Evolutionary conservation across 768 basidiomycete genomes (phyloP), one percentile per base, ranked within the genome.

Genomic region (Kwoniella heveanensis): DNA sequence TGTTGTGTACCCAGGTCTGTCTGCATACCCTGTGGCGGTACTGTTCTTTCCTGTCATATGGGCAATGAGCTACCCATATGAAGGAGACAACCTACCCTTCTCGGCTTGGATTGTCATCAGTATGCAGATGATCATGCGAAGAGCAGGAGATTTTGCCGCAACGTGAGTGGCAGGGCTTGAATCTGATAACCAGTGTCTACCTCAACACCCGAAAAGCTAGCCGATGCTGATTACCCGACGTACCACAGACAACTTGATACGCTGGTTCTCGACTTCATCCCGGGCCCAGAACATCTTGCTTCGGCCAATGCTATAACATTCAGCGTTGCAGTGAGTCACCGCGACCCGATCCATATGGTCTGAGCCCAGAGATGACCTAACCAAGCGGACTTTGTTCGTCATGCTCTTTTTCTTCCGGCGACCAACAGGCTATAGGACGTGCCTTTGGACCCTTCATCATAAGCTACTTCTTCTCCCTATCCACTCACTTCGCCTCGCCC

Each of bases 291-390:
- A 55, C 60, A 70, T 39, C 32, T 74, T 21, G 70, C 68, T 10
- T 57, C 65, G 12, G 73, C 73, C 19, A 74, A 74, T 57, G 71
- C 73, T 6, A 46, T 70, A 8, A 65, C 66, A 6, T 72, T 74
- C 65, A 72, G 73, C 26, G 48, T 67, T 44, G 73, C 68, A 1
- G 69, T 70, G 39, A 68, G 69, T 60, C n/a, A n/a, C n/a, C n/a
- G n/a, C n/a, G n/a, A n/a, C n/a, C n/a, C n/a, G n/a, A n/a, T n/a
- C n/a, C n/a, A n/a, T n/a, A n/a, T n/a, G n/a, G n/a, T n/a, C n/a
- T n/a, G n/a, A n/a, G n/a, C n/a, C n/a, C n/a, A n/a, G n/a, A n/a
- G n/a, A n/a, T n/a, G n/a, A n/a, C n/a, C n/a, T n/a, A n/a, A n/a
- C n/a, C n/a, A n/a, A n/a, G n/a, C n/a, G n/a, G n/a, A n/a, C n/a